Evolutionary conservation across 106 monocot species (phyloP), one percentile per base, ranked within the genome.

Genomic region (Dioscorea dumetorum): DNA sequence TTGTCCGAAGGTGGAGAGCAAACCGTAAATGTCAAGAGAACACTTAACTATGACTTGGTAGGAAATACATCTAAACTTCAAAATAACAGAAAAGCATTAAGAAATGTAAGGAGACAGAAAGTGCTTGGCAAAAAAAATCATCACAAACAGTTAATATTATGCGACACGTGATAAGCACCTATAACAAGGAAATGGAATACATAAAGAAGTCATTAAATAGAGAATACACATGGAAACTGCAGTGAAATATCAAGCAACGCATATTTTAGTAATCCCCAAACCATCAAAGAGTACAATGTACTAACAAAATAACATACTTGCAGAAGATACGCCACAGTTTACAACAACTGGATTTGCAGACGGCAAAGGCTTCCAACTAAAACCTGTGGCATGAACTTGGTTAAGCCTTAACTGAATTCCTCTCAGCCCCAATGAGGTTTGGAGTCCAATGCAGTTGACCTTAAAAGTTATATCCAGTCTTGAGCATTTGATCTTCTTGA

Each of bases 251-350:
- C 33, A 69, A 64, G 19, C 64, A 28, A 4, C 48, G 5, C 16
- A 59, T 21, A 23, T n/a, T 17, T 21, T 28, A 34, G 12, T 50
- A 11, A 60, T 41, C 41, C 10, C 41, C 6, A 41, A 6, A 10
- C 6, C 10, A 2, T 8, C 41, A 41, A 10, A 41, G 41, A 22
- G 69, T 1, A n/a, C 6, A 18, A 33, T 23, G 14, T 14, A 18
- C 2, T 60, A 41, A 1, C 61, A 56, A 61, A 71, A 22, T 11
- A 3, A 70, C 65, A 70, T 78, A 78, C 83, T 68, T 72, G 53
- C 67, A 57, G 75, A 66, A 66, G 72, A 33, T 61, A 58, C 66
- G 61, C 70, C 53, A 78, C 74, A 71, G 33, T 48, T 32, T 24
- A 67, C 63, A 60, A 56, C 23, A 50, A 74, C 19, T 58, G 57